phyloP scores from a whole-genome alignment of 192 early-diverging fungal genomes.

The Coemansia sp. region DNA sequence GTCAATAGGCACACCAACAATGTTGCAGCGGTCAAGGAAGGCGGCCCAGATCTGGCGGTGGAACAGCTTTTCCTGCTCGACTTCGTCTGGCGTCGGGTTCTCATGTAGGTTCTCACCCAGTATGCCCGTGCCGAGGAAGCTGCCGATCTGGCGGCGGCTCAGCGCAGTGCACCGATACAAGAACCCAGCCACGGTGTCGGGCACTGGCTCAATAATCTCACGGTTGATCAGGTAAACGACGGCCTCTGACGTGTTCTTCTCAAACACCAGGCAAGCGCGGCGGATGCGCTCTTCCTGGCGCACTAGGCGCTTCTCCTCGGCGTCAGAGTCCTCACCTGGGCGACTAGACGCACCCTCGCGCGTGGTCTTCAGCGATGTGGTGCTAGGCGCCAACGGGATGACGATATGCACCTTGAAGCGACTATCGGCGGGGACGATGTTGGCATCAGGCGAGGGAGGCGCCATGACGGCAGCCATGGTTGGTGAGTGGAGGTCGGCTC shows the following conservation, averaged over 20 bases:
- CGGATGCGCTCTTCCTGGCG: conserved; percentile 50
- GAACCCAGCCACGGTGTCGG: conserved; percentile 47
- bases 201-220: conserved; percentile 38
- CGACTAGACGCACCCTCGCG: conserved; percentile 50
- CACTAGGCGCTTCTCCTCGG: conserved; percentile 38
- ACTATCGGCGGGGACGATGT: conserved; percentile 12
- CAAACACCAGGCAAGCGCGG: conserved; percentile 45
- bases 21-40: conserved; percentile 50
- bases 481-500: neutral
- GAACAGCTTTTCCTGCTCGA: conserved; percentile 49
- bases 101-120: conserved; percentile 49
- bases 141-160: conserved; percentile 47
- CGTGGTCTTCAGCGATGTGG: conserved; percentile 22
- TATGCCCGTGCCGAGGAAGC: conserved; percentile 47
- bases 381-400: conserved; percentile 27
- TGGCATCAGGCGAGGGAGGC: conserved; percentile 36
- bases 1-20: conserved; percentile 47
- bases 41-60: conserved; percentile 49
- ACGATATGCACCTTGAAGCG: conserved; percentile 45
- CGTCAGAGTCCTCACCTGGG: conserved; percentile 39
- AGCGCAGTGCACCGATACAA: conserved; percentile 53
- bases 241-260: conserved; percentile 49
- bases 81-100: conserved; percentile 39
- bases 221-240: conserved; percentile 49
- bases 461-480: conserved; percentile 11